Base-by-base conservation (phyloP, 2,329 filamentous ascomycete genomes). In the Laburnicola sp. region DNA sequence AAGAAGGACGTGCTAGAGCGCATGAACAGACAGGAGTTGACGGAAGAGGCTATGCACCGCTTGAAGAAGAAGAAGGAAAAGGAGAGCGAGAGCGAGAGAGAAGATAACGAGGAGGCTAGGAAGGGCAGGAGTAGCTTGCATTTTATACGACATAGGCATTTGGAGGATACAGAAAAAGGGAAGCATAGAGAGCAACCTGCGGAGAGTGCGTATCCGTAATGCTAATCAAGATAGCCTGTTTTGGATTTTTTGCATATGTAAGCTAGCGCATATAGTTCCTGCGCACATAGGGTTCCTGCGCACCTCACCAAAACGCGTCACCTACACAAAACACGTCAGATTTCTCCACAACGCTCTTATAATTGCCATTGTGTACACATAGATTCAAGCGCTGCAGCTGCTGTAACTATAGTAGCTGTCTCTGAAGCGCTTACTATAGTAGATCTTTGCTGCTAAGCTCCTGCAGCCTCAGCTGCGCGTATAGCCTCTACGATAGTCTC, bases 1-100 rank as follows among this genome's bases (percentile, higher is more conserved):
- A 95, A 95, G 80, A 93, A 91, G 81, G 89, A 95, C 36, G 88
- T 95, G 0, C 78, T 91, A 22, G 86, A 92, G 65, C 81, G 86
- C 38, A 83, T 94, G 73, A 84, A 88, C 63, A 78, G 89, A 27
- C 90, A 94, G 67, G 84, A 90, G 57, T 72, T 95, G 49, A 95
- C 90, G 0, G 74, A 80, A 40, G 78, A 85, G 59, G 85, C 84
- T 1, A 85, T 87, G 58, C 77, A 78, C 57, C 80, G 81, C 60
- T 74, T 82, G 8, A 73, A 80, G 58, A 80, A 80, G 66, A 76
- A 77, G 58, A 67, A 66, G 51, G 61, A 70, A 22, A 60, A 58
- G 22, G 68, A 62, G 45, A 63, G 74, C 48, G 68, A 75, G 50
- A 78, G 72, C 54, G 72, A 75, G 36, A 56, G 58, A 6, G 68